A percentile compares a stretch with the other conserved stretches of the same genome.
phyloP scores from a whole-genome alignment of 2,329 filamentous ascomycete species.

The Kalaharituber pfeilii region DNA sequence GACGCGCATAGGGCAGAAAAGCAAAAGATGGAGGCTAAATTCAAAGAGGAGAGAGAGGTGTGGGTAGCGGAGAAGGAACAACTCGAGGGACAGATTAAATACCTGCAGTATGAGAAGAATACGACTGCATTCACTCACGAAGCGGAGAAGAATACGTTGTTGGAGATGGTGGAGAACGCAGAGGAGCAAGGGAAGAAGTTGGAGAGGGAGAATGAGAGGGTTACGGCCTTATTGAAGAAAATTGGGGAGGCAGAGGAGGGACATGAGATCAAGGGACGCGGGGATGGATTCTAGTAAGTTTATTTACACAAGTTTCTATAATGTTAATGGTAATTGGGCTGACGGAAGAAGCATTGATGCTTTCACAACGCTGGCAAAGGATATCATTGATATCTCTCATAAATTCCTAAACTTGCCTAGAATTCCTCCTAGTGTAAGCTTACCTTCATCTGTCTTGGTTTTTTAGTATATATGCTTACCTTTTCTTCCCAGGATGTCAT shows the following conservation, averaged over 20 bases:
- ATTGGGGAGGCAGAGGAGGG: constrained; percentile 33
- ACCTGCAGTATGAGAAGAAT: constrained; percentile 26
- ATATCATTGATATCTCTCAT: constrained; percentile 17
- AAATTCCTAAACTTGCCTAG: constrained; percentile 16
- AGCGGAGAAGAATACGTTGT: constrained; percentile 22
- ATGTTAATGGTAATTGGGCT: neutral
- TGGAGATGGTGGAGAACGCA: constrained; percentile 17
- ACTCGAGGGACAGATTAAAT: constrained; percentile 9
- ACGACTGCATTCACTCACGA: constrained; percentile 22
- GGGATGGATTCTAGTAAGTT: constrained; percentile 36
- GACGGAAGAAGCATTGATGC: constrained; percentile 18
- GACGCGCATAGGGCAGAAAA: neutral
- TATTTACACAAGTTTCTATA: neutral
- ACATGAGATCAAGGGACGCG: constrained; percentile 33
- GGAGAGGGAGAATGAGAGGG: constrained; percentile 28
- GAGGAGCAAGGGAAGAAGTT: constrained; percentile 9
- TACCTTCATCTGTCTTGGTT: constrained; percentile 9
- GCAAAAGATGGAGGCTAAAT: neutral
- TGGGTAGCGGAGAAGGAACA: constrained; percentile 21
- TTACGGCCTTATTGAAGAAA: constrained; percentile 35
- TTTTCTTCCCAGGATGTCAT: constrained; percentile 30
- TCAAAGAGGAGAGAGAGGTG: constrained; percentile 3
- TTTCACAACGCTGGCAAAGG: constrained; percentile 16
- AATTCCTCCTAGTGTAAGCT: constrained; percentile 11
- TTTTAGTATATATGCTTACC: constrained; percentile 12